phyloP scores from a whole-genome alignment of 345 rosid genomes.

The Populus alba region DNA sequence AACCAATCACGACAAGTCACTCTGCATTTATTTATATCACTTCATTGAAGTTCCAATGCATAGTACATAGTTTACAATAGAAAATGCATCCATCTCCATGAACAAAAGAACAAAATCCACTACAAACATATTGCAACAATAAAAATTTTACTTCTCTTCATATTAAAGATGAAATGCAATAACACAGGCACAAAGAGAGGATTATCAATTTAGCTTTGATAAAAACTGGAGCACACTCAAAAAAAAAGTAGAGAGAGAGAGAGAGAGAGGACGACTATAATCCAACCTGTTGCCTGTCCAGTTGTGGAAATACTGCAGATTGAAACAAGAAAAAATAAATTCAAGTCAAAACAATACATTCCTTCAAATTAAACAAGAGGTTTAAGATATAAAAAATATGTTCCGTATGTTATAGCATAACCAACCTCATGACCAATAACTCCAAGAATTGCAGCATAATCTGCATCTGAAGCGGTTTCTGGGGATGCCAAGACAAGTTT shows the following conservation, averaged over 20 bases:
- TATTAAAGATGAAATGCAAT: not conserved
- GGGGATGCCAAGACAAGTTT: conserved; percentile 98
- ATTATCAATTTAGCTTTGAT: not conserved
- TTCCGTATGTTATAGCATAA: conserved; percentile 1
- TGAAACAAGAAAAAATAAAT: conserved; percentile 19
- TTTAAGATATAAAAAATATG: not conserved
- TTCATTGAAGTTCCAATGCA: conserved; percentile 6
- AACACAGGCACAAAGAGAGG: not conserved
- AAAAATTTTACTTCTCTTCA: not conserved
- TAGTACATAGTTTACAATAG: not conserved
- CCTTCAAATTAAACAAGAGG: not conserved
- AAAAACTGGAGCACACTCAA: too few relatives aligned
- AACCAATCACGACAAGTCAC: conserved; percentile 99
- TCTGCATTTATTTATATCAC: conserved; percentile 41
- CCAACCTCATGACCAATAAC: conserved; percentile 98
- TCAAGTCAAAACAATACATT: conserved; percentile 19
- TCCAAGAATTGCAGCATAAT: conserved; percentile 95
- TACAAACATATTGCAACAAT: not conserved
- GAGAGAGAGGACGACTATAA: conserved; percentile 3
- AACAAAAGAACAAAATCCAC: not conserved
- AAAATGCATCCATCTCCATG: not conserved
- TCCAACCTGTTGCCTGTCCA: conserved; percentile 99
- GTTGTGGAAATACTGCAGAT: conserved; percentile 94
- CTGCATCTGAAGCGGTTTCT: conserved; percentile 91
- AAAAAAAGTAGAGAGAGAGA: too few relatives aligned